Base-by-base conservation (phyloP, 2,329 filamentous ascomycete species). In the Chrysoporthe austroafricana region DNA sequence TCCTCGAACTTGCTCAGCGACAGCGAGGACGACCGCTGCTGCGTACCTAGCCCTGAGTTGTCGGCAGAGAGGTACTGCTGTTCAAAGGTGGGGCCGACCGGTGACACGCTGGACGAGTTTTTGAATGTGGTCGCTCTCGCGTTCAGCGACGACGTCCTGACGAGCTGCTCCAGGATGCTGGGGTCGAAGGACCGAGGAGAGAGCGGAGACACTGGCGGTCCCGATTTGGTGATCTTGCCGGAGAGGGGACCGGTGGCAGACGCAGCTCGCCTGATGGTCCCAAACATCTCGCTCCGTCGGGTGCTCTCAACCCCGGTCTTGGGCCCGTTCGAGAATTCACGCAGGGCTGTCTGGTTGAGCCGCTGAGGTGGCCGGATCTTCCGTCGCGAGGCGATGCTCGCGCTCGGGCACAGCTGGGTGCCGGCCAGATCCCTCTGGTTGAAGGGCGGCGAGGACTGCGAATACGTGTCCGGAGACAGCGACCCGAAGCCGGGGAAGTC, bases 361-460 rank as follows among this genome's bases (percentile, higher is more conserved):
- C 83, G 80, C 39, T 85, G 79, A 1, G 83, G 82, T 3, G 80
- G 81, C 63, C 85, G 82, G 65, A 79, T 80, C 70, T 83, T 84
- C 63, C 86, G 81, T 58, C 86, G 81, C 21, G 81, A 82, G 18
- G 85, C 86, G 69, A 88, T 84, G 71, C 87, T 85, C 65, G 84
- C 79, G 0, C 82, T 80, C 11, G 81, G 80, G 13, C 84, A 81
- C 0, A 84, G 81, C 1, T 85, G 85, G 71, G 80, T 83, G 73
- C 85, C 78, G 39, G 76, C 77, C 54, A 80, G 74, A 59, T 79
- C 77, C 2, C 73, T 72, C 5, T 77, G 71, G 18, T 71, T 69
- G 1, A 71, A 70, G 34, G 69, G 67, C 16, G 73, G 71, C 3
- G 78, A 74, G 1, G 74, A 76, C 5, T 72, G 74, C 18, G 75